Evolutionary conservation across 495 filamentous ascomycete genomes (phyloP), one percentile per base, ranked within the genome.

Genomic region (Podospora appendiculata): DNA sequence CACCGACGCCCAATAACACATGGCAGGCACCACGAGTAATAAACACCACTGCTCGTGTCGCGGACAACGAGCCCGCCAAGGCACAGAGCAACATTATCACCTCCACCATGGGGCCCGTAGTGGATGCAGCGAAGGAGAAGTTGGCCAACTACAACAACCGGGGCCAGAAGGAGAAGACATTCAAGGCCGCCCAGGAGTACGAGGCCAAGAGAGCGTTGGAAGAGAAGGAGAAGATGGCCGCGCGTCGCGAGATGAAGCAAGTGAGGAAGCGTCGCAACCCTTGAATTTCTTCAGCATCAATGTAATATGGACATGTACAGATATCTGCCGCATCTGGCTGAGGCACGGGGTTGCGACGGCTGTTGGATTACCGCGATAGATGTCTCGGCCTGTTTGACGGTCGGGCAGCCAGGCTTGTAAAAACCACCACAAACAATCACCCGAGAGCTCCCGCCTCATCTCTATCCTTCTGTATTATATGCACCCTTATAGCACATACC

Each of bases 151-250:
- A 65, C 45, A 39, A 47, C 4, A 53, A 63, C 32, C 65, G 65
- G 50, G 48, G 45, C 16, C 39, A 39, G 4, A 9, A 39, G 19
- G 49, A 59, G 14, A 33, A 16, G 11, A 54, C 61, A 10, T 44
- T 57, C 35, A 62, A 67, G 57, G 60, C 65, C 51, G 70, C 67
- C 2, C 35, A 71, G 44, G 67, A 60, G 33, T 77, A 79, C 59
- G 73, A 81, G 60, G 61, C 69, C 54, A 74, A 70, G 62, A 64
- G 70, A 32, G 66, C 66, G 17, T 54, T 61, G 33, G 70, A 77
- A 59, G 68, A 78, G 51, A 69, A 65, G 54, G 68, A 74, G 61
- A 63, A 61, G 47, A 35, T 51, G 4, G 34, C 57, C 47, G 58
- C 65, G 14, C 65, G 67, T 43, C 64, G 65, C 53, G 61, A 72